Evolutionary conservation across 2,329 filamentous ascomycete species (phyloP), one percentile per base, ranked within the genome.

Genomic region (Septoria linicola): DNA sequence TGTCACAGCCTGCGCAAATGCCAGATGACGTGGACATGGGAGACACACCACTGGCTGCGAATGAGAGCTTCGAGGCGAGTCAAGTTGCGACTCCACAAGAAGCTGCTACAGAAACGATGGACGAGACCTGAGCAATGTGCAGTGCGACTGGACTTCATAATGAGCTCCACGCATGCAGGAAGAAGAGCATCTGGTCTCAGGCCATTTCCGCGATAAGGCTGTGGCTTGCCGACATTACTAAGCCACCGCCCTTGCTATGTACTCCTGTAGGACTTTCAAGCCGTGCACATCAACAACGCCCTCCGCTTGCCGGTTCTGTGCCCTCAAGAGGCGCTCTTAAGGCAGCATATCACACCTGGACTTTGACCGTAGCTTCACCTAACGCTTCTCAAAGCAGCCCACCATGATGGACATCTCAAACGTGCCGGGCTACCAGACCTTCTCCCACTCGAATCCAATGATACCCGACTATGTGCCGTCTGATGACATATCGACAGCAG

Each of bases 11-110:
- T 41, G 53, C 48, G n/a, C 47, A 58, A 21, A 49, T 54, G 41
- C 44, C 58, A 13, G 60, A 57, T 13, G 63, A 66, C 53, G 58
- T 64, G 5, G 63, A 66, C 13, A 66, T 66, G 63, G 57, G 37
- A 8, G 62, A 63, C 11, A 47, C 54, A 16, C 46, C 39, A 7
- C 43, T 58, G 13, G 41, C 53, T 16, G 47, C 41, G 10, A 16
- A 32, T 19, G 20, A 57, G 47, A 58, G 45, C 5, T 44, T 61
- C 51, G 59, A 59, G 27, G 59, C 54, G 5, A 55, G 54, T 8
- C 46, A 56, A 35, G 55, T 53, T 35, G 51, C 43, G 8, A 61
- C 56, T 11, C 50, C 54, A 8, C 50, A 47, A 21, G 60, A 61
- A 14, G 57, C 42, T n/a, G 54, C 52, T 20, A 46, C 46, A 35